phyloP scores from a whole-genome alignment of 345 rosid species.

The Isatis tinctoria region DNA sequence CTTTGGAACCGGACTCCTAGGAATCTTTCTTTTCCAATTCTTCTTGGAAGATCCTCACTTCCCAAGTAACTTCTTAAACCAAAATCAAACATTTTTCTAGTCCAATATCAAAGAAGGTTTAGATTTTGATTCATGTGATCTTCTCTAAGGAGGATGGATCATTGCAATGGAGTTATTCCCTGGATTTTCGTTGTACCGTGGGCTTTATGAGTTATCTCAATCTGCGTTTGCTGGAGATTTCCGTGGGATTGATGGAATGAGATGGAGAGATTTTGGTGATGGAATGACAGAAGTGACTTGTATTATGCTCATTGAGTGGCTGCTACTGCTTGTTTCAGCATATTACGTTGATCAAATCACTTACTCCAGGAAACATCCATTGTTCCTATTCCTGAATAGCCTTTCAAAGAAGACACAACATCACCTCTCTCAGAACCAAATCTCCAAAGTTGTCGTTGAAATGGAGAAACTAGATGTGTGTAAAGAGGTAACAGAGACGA shows the following conservation, averaged over 20 bases:
- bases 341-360: slow-evolving; percentile 66
- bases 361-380: slow-evolving; percentile 57
- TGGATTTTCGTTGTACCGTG: slow-evolving; percentile 85
- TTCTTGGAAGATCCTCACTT: slow-evolving; percentile 64
- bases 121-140: background rate
- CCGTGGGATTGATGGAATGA: slow-evolving; percentile 71
- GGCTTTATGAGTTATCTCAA: slow-evolving; percentile 74
- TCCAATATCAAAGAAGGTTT: background rate
- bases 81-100: background rate
- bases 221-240: slow-evolving; percentile 48
- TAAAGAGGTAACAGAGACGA: slow-evolving; percentile 61
- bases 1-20: slow-evolving; percentile 88
- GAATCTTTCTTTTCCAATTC: slow-evolving; percentile 67
- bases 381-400: slow-evolving; percentile 47
- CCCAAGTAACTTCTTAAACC: slow-evolving; percentile 57
- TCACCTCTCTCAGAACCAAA: slow-evolving; percentile 41
- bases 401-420: slow-evolving; percentile 37
- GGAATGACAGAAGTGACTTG: slow-evolving; percentile 69
- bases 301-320: slow-evolving; percentile 81
- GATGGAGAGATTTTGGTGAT: slow-evolving; percentile 58
- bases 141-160: slow-evolving; percentile 58
- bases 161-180: slow-evolving; percentile 79
- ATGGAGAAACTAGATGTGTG: slow-evolving; percentile 82
- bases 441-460: slow-evolving; percentile 62
- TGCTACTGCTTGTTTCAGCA: slow-evolving; percentile 53